Conservation (phyloP, 208 protist genomes). For the Crithidia mellificae region DNA sequence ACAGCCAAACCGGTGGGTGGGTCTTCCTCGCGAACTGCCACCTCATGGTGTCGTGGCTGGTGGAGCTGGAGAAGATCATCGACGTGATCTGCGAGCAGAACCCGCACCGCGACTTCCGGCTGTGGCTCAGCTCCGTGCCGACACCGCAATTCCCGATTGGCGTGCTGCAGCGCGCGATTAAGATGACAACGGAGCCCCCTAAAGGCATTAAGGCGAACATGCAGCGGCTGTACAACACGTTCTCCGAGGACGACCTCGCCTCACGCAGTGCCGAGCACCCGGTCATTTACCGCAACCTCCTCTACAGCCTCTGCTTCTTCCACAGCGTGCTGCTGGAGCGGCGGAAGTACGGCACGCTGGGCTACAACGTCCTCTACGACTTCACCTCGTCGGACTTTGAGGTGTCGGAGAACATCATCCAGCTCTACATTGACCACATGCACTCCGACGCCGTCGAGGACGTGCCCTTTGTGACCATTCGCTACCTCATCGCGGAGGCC, state of each 20-base stretch:
- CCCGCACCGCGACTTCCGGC: constrained; percentile 96
- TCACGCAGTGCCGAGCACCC: constrained; percentile 63
- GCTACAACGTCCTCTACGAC: constrained; percentile 98
- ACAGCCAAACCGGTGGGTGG: constrained; percentile 94
- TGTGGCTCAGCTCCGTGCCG: constrained; percentile 98
- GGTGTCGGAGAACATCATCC: constrained; percentile 93
- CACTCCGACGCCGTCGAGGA: constrained; percentile 63
- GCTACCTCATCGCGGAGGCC: constrained; percentile 98
- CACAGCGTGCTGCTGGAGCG: constrained; percentile 98
- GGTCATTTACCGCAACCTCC: constrained; percentile 95
- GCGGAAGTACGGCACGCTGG: constrained; percentile 98
- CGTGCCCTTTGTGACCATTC: constrained; percentile 97
- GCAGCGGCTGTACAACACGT: constrained; percentile 94
- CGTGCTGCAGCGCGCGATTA: constrained; percentile 96
- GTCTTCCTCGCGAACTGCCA: constrained; percentile 99
- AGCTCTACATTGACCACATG: constrained; percentile 90
- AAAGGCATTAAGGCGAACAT: constrained; percentile 98
- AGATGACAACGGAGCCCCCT: constrained; percentile 99
- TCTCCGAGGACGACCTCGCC: constrained; percentile 91
- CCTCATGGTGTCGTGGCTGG: constrained; percentile 97
- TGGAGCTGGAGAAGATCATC: constrained; percentile 97
- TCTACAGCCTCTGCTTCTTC: constrained; percentile 98
- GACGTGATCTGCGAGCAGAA: constrained; percentile 88
- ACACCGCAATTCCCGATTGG: constrained; percentile 96
- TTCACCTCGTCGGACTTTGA: constrained; percentile 99